These are phyloP conservation scores for Jacaranda mimosifolia DNA, from an alignment of 257 asterid genomes.

Conservation along the genomic window DNA sequence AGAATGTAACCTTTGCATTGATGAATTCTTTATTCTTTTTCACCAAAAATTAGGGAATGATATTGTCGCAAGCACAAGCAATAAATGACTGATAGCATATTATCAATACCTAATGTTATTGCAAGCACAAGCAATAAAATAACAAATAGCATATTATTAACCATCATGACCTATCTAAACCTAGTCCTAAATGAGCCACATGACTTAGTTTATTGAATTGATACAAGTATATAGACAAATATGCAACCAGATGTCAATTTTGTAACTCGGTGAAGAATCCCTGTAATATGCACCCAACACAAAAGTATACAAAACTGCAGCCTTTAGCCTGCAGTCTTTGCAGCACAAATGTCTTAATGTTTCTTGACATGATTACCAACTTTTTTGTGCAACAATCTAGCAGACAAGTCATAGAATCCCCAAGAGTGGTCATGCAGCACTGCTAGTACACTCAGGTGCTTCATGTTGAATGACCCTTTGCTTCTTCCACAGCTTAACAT, in stretches of 20 bases:
- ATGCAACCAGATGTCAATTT: background rate
- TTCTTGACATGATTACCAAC: background rate
- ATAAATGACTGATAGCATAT: background rate
- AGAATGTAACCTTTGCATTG: background rate
- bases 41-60: background rate
- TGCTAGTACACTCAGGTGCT: background rate
- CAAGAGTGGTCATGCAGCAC: conserved; percentile 1
- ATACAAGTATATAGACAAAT: background rate
- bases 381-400: background rate
- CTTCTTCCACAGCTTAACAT: conserved; percentile 22
- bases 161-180: background rate
- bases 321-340: background rate
- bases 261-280: background rate
- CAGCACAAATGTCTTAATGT: background rate
- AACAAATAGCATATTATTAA: background rate
- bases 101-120: background rate
- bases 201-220: background rate
- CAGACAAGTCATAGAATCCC: background rate
- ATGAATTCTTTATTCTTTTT: background rate
- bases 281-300: background rate
- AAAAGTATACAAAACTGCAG: background rate
- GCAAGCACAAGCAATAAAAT: conserved; percentile 2
- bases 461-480: background rate
- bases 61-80: background rate
- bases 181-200: background rate